Evolutionary conservation across 2,329 filamentous ascomycete species (phyloP).

Genomic region (Pseudogymnoascus sp.): DNA sequence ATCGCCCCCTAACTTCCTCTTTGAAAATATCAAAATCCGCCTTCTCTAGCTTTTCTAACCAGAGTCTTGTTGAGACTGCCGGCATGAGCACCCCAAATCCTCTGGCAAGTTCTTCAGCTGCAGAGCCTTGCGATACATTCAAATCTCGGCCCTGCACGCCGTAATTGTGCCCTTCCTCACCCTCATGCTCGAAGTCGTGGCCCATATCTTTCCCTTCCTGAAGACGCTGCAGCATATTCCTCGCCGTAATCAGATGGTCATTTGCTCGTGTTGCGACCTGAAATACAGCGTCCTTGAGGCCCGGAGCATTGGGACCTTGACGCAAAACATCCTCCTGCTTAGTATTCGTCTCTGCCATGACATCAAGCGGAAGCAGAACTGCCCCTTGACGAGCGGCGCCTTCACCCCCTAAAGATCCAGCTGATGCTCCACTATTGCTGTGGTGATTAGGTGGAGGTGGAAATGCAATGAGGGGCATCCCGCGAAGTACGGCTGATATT

Average conservation of each 20-base stretch:
- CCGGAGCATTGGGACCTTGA: constrained; percentile 66
- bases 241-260: constrained; percentile 88
- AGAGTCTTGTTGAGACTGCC: constrained; percentile 68
- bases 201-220: constrained; percentile 65
- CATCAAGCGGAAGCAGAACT: constrained; percentile 75
- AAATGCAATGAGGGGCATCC: constrained; percentile 80
- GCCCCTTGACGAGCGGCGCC: constrained; percentile 46
- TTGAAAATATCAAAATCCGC: constrained; percentile 77
- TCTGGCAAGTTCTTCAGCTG: constrained; percentile 48
- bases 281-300: constrained; percentile 84
- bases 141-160: not conserved
- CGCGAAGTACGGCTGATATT: constrained; percentile 78
- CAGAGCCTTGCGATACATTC: constrained; percentile 22
- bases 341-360: constrained; percentile 76
- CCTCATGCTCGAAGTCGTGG: constrained; percentile 82
- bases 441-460: constrained; percentile 54
- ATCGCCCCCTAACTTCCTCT: constrained; percentile 52
- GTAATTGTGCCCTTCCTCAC: constrained; percentile 61
- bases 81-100: constrained; percentile 78
- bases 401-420: constrained; percentile 30
- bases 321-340: constrained; percentile 86
- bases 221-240: constrained; percentile 82
- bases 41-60: constrained; percentile 69
- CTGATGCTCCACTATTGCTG: constrained; percentile 38
- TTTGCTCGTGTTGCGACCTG: constrained; percentile 86